Evolutionary conservation across 2,329 filamentous ascomycete genomes (phyloP), one percentile per base, ranked within the genome.

Genomic region (Westerdykella aurantiaca): DNA sequence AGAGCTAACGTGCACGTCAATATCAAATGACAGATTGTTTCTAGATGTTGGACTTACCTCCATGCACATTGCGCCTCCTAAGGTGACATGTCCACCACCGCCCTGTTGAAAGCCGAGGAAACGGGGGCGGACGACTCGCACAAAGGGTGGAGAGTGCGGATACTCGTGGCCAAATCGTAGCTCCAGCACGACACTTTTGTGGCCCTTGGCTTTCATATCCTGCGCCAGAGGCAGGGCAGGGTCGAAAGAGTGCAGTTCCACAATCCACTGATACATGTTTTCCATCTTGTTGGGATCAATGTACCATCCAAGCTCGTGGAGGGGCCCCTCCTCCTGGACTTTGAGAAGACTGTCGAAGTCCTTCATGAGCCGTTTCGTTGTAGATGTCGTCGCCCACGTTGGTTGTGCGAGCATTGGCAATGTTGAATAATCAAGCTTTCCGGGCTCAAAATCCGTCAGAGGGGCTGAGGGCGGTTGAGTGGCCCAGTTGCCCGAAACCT

Each of bases 181-280:
- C 66, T 95, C 90, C 10, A 94, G 67, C 0, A 95, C 81, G 33
- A 95, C 72, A 58, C 86, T 89, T 17, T 73, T 78, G 44, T 85
- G 54, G 0, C 72, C 74, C 1, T 71, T 73, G 2, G 62, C 56
- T 61, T 82, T 80, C 80, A 95, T 88, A 58, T 95, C 89, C 42
- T 77, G 61, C 0, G 85, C 82, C 1, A 96, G 72, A 1, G 85
- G 86, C 0, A 93, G 73, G 1, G 69, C 63, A 0, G 70, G 51
- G 18, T 88, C 83, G 57, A 95, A 95, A 35, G 83, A 87, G 63
- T 95, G 90, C 1, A 96, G 72, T 63, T 95, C 86, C 5, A 94
- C 82, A 46, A 95, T 88, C 89, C 89, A 95, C 58, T 94, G 88
- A 58, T 93, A 95, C 49, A 89, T 75, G 57, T 90, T 94, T 5